A percentile compares a stretch with the other conserved stretches of the same genome.
These are phyloP conservation scores for Colletotrichum phormii DNA, from an alignment of 2,329 filamentous ascomycete species.

Conservation along the genomic window DNA sequence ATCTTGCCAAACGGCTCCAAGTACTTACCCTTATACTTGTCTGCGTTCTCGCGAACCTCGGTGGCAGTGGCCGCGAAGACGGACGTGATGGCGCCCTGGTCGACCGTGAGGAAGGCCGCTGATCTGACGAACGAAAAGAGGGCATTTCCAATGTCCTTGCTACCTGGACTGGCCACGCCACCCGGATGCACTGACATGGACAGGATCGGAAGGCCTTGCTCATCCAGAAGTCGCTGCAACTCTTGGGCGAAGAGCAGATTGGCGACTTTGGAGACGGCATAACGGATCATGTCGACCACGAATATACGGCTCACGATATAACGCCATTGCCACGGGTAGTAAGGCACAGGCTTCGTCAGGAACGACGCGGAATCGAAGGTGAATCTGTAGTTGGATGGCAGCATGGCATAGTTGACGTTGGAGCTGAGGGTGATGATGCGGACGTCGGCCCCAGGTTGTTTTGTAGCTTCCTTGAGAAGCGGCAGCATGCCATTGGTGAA, in stretches of 20 bases:
- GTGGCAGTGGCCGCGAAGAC: conserved; percentile 39
- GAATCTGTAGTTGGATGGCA: conserved; percentile 39
- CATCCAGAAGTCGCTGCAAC: conserved; percentile 39
- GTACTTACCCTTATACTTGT: conserved; percentile 38
- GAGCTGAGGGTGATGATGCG: conserved; percentile 42
- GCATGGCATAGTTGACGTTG: conserved; percentile 30
- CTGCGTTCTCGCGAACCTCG: conserved; percentile 25
- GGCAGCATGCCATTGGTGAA: conserved; percentile 43
- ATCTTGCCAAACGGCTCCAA: conserved; percentile 36
- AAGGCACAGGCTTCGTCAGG: conserved; percentile 24
- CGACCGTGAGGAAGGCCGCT: conserved; percentile 20
- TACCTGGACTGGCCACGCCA: conserved; percentile 27
- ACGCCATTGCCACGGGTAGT: conserved; percentile 36
- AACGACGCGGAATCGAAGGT: conserved; percentile 36
- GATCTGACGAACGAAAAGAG: conserved; percentile 26
- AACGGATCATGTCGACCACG: conserved; percentile 40
- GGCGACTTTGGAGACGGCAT: conserved; percentile 41
- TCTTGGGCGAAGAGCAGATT: conserved; percentile 40
- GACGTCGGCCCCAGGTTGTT: conserved; percentile 38
- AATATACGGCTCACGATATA: conserved; percentile 29
- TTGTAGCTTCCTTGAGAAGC: conserved; percentile 40
- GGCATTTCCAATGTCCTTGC: conserved; percentile 4
- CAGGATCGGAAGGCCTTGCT: conserved; percentile 31
- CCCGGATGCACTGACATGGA: conserved; percentile 40
- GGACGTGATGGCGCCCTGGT: conserved; percentile 36